Evolutionary conservation across 2,329 filamentous ascomycete genomes (phyloP), one percentile per base, ranked within the genome.

Genomic region (Boeremia lycopersici): DNA sequence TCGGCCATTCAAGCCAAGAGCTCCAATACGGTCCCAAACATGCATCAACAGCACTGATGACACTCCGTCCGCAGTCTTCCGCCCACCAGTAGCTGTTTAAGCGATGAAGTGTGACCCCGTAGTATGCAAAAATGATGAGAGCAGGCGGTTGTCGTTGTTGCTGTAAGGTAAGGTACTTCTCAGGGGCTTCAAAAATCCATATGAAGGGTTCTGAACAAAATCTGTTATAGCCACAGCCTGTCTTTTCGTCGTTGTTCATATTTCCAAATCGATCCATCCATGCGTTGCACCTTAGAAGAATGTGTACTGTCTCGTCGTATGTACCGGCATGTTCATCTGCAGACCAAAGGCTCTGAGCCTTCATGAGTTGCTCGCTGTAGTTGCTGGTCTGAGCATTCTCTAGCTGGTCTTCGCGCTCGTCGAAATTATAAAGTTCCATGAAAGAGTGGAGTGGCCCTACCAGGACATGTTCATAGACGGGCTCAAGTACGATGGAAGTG

Each of bases 91-190:
- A 55, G 10, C 15, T 8, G 6, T 59, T 31, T 7, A 61, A 25
- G 4, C 30, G n/a, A 12, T 59, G 50, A 6, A 62, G 35, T 9
- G 58, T 10, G 8, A 49, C 47, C n/a, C 63, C 59, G 34, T 58
- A 65, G 11, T 58, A 48, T 2, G 61, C 63, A 33, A 65, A 64
- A n/a, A 64, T 26, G 25, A 64, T 15, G 10, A 65, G 42, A 41
- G 63, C 61, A 6, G 26, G 11, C 6, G 61, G 61, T 29, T 65
- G 59, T 19, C 60, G 50, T 31, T 64, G 63, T 9, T 52, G 47
- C 25, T 48, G 57, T 11, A 62, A 36, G 4, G 25, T 41, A 46
- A 65, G 45, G 26, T 59, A 66, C 31, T 43, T 36, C 8, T 60
- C 54, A 6, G 56, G 53, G 0, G 38, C 48, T 25, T 41, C n/a